phyloP scores from a whole-genome alignment of 164 flowering plant species.

The Annona squamosa region DNA sequence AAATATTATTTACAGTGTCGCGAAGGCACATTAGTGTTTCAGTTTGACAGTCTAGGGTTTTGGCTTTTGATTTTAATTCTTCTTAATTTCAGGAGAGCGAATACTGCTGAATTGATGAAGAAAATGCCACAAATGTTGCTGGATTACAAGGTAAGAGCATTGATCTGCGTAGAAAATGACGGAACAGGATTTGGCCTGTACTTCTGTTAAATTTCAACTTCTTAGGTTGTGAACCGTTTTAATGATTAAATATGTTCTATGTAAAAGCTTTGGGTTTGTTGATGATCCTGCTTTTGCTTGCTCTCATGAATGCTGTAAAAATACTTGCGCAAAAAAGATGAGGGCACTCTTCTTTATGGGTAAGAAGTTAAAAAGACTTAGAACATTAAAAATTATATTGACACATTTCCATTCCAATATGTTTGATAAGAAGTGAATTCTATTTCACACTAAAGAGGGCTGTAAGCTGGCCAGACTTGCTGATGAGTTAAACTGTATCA shows the following conservation, averaged over 20 bases:
- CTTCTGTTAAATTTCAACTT: too few species aligned
- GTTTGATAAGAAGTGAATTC: too few species aligned
- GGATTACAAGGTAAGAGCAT: conserved; percentile 39
- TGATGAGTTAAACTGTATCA: too few species aligned
- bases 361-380: too few species aligned
- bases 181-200: too few species aligned
- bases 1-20: not conserved
- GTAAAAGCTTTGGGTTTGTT: not conserved
- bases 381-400: too few species aligned
- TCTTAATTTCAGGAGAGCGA: conserved; percentile 28
- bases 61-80: not conserved
- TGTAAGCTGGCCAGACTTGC: too few species aligned
- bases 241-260: not conserved
- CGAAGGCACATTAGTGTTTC: not conserved
- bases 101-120: conserved; percentile 79
- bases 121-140: conserved; percentile 81
- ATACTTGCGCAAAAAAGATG: too few species aligned
- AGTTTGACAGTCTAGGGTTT: too few species aligned
- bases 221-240: not conserved
- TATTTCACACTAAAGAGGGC: too few species aligned
- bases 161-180: not conserved
- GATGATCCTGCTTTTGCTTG: not conserved
- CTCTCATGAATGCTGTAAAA: not conserved
- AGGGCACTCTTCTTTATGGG: too few species aligned
- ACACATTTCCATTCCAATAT: too few species aligned